Conservation (phyloP, 306 rosid genomes). For the Prunus mume region DNA sequence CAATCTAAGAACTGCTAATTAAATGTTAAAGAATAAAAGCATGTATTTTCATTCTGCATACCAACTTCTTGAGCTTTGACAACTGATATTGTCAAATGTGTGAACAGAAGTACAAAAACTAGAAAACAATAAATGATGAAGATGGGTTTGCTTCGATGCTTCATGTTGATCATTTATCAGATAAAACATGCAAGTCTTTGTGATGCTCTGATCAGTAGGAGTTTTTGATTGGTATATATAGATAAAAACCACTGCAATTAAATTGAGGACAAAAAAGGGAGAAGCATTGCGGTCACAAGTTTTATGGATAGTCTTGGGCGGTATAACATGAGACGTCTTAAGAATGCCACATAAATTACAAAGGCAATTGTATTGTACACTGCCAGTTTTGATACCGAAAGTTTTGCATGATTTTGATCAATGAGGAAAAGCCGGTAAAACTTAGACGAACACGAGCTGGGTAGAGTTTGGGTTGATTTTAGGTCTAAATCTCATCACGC, state of each 20-base stretch:
- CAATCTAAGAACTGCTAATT: too few species aligned
- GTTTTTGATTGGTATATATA: neutral
- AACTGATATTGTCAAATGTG: conserved; percentile 19
- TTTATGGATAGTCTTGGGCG: too few species aligned
- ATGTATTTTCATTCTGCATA: conserved; percentile 18
- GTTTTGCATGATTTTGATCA: neutral
- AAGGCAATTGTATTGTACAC: too few species aligned
- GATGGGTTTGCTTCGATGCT: conserved; percentile 21
- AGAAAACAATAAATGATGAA: conserved; percentile 13
- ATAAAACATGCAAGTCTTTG: too few species aligned
- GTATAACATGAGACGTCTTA: neutral
- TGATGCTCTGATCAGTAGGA: too few species aligned
- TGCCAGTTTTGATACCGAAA: neutral
- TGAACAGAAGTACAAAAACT: conserved; percentile 12
- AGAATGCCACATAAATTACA: too few species aligned
- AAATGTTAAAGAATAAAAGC: too few species aligned
- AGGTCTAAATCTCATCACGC: too few species aligned
- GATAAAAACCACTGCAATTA: neutral
- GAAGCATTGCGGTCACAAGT: too few species aligned
- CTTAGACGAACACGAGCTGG: neutral
- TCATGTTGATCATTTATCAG: conserved; percentile 24
- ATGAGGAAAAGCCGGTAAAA: too few species aligned
- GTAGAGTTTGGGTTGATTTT: too few species aligned
- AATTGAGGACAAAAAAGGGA: too few species aligned
- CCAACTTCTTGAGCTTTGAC: conserved; percentile 65